These are phyloP conservation scores for Brassica napus DNA, from an alignment of 345 rosid genomes.

Conservation along the genomic window Da-Ae NC_063450.1:48906001-48906500, in stretches of 20 bases:
- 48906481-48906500: constrained; percentile 88
- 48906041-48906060: too few relatives aligned
- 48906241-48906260: not conserved
- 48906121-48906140: not conserved
- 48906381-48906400: not conserved
- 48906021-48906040: too few relatives aligned
- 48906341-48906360: not conserved
- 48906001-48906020: too few relatives aligned
- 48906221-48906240: not conserved
- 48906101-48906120: constrained; percentile 32
- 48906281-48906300: constrained; percentile 81
- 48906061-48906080: too few relatives aligned
- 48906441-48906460: constrained; percentile 92
- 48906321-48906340: constrained; percentile 67
- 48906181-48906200: not conserved
- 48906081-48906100: too few relatives aligned
- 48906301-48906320: constrained; percentile 97
- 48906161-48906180: constrained; percentile 22
- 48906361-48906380: not conserved
- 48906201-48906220: not conserved
- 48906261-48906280: constrained; percentile 44
- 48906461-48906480: constrained; percentile 88
- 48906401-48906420: not conserved
- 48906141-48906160: constrained; percentile 18
- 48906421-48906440: constrained; percentile 55